Conservation (phyloP, 225 moss, liverwort and hornwort genomes). For the Ulota crispa region DNA sequence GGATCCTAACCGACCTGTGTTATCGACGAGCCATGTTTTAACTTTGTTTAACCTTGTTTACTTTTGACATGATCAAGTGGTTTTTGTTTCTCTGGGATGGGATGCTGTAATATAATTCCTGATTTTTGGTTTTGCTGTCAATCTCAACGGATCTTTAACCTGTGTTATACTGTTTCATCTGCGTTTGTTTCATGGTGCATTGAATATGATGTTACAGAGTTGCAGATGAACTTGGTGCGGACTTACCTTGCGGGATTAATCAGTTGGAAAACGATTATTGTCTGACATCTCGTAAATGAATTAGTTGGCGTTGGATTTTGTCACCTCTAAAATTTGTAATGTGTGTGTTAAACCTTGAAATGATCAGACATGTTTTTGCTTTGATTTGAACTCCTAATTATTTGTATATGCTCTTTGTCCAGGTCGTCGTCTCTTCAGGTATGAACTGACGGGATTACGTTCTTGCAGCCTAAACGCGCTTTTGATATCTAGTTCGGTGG, state of each 20-base stretch:
- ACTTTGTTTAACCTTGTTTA: slow-evolving; percentile 3
- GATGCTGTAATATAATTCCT: slow-evolving; percentile 2
- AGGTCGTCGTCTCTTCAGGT: slow-evolving; percentile 45
- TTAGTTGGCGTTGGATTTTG: slow-evolving; percentile 1
- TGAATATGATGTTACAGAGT: slow-evolving; percentile 17
- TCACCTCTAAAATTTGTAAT: not conserved
- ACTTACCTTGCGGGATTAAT: slow-evolving; percentile 21
- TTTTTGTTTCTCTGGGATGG: not conserved
- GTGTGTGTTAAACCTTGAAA: not conserved
- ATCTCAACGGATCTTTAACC: slow-evolving; percentile 5
- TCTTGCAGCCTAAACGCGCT: slow-evolving; percentile 10
- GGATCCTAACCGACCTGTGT: slow-evolving; percentile 36
- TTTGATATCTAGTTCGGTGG: slow-evolving; percentile 6
- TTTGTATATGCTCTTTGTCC: slow-evolving; percentile 25
- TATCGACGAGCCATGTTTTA: slow-evolving; percentile 17
- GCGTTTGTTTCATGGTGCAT: slow-evolving; percentile 17
- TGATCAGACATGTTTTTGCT: not conserved
- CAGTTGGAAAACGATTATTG: slow-evolving; percentile 9
- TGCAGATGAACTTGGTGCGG: slow-evolving; percentile 45
- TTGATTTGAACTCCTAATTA: slow-evolving; percentile 19
- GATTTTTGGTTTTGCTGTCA: slow-evolving; percentile 14
- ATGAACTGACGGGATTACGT: slow-evolving; percentile 29
- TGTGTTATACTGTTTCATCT: slow-evolving; percentile 12
- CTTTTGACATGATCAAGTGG: not conserved
- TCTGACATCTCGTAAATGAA: slow-evolving; percentile 10